Evolutionary conservation across 1,284 basidiomycete species (phyloP), one percentile per base, ranked within the genome.

Genomic region (Tylopilus sp.): DNA sequence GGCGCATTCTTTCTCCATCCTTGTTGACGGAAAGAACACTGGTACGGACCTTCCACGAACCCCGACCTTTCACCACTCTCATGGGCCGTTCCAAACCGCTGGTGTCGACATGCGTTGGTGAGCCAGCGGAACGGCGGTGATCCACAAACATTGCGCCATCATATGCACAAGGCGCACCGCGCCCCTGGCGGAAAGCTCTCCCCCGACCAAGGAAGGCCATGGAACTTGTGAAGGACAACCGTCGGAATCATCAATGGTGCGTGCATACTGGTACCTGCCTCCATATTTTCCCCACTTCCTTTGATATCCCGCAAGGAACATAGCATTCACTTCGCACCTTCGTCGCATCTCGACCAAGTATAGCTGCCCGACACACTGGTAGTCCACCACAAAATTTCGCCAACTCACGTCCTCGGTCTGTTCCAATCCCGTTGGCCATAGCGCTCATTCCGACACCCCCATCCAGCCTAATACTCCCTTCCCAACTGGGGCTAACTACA

Each of bases 11-110:
- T 66, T 83, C n/a, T 75, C 80, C 50, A 77, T 83, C 52, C 72
- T 78, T 37, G 76, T 84, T 47, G 77, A 84, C 57, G 81, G 74
- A 43, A 72, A 80, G 54, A 81, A 83, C 64, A 72, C 72, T 5
- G 72, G 14, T 77, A 33, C 81, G 77, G 79, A 74, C 59, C 66
- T 71, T 33, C 75, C 74, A 80, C 79, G 57, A 56, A 81, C 74
- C 42, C 39, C 42, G 42, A 37, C 35, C 42, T 45, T 46, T 52
- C 48, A 7, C 33, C 46, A 50, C n/a, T 14, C 41, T 14, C 20
- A 48, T 26, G 29, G 22, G 29, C 35, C 35, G 20, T 45, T 7
- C 33, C 11, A 17, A 24, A 24, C n/a, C 28, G 15, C 28, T 22
- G 20, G 15, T 25, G 35, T 25, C 15, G 40, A 57, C 3, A 13